Base-by-base conservation (phyloP, 768 basidiomycete species). In the Clitopilus hobsonii region DNA sequence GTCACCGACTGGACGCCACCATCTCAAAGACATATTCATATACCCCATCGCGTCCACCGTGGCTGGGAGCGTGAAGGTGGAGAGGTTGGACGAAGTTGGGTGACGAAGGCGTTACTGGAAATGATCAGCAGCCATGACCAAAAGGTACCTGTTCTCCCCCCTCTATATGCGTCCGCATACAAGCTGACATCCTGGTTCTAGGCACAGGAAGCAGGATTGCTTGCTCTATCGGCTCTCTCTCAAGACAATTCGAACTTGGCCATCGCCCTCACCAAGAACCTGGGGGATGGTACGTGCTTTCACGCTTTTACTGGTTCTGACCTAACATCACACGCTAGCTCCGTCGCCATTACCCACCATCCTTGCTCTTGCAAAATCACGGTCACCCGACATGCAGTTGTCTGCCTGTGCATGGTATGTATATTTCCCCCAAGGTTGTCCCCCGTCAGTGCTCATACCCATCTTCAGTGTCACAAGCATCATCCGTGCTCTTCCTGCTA, bases 381-480 rank as follows among this genome's bases (percentile, higher is more conserved):
- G 86, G 1, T 70, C 73, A 2, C 66, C 75, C 0, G 84, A 87
- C 18, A 78, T 87, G 8, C 88, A 90, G 57, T 68, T 91, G 1
- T 83, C 87, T 1, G 87, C 88, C 0, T 83, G 84, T 60, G 63
- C 88, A 14, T 90, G 88, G 88, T 88, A 63, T 49, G 73, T 48
- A 47, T 25, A 23, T n/a, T 32, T 25, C 25, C 18, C 20, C 16
- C 54, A 36, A 2, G 13, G 2, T 11, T 36, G 14, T 26, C 14
- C 5, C 16, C 24, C 57, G 36, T 20, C 22, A n/a, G 25, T 26
- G 22, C 41, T 38, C 48, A 20, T 51, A n/a, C 8, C 14, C 11
- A 18, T 51, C 18, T 45, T 10, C n/a, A 45, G 41, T 20, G 22
- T 45, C 5, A 45, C 41, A 8, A 45, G 22, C 41, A 1, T 30